Evolutionary conservation across 768 basidiomycete genomes (phyloP).

Genomic region (Filobasidium floriforme): DNA sequence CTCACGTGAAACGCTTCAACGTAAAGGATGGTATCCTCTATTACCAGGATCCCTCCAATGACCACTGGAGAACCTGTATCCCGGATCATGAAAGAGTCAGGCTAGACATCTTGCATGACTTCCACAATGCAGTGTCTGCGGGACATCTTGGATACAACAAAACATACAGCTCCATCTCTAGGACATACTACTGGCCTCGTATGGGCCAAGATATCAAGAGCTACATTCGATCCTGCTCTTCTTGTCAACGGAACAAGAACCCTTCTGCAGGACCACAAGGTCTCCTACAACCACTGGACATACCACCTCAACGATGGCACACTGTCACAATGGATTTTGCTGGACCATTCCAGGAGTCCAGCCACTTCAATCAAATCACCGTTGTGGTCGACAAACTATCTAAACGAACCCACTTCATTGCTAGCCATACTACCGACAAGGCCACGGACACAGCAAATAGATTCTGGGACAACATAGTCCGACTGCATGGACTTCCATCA

Average conservation of each 20-base stretch:
- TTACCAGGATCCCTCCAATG: background rate
- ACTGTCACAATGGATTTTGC: conserved; percentile 46
- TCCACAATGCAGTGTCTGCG: background rate
- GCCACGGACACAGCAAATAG: conserved; percentile 36
- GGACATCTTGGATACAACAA: conserved; percentile 45
- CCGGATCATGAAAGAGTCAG: background rate
- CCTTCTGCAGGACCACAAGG: conserved; percentile 29
- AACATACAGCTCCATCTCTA: conserved; percentile 42
- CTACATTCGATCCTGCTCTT: conserved; percentile 44
- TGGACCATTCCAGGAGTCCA: conserved; percentile 3
- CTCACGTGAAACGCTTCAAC: background rate
- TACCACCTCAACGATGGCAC: conserved; percentile 31
- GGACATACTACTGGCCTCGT: conserved; percentile 49
- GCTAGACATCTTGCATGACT: too few relatives aligned
- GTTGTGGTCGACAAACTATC: conserved; percentile 47
- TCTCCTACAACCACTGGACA: conserved; percentile 32
- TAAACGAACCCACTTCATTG: conserved; percentile 48
- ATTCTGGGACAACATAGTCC: too few relatives aligned
- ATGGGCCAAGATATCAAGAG: conserved; percentile 30
- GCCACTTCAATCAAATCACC: conserved; percentile 37
- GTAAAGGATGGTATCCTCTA: background rate
- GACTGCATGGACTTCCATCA: conserved; percentile 43
- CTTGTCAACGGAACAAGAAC: conserved; percentile 45
- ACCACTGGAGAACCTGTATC: background rate
- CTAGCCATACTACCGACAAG: conserved; percentile 36